These are phyloP conservation scores for Podospora pseudoanserina DNA, from an alignment of 495 filamentous ascomycete species.

Conservation along the genomic window DNA sequence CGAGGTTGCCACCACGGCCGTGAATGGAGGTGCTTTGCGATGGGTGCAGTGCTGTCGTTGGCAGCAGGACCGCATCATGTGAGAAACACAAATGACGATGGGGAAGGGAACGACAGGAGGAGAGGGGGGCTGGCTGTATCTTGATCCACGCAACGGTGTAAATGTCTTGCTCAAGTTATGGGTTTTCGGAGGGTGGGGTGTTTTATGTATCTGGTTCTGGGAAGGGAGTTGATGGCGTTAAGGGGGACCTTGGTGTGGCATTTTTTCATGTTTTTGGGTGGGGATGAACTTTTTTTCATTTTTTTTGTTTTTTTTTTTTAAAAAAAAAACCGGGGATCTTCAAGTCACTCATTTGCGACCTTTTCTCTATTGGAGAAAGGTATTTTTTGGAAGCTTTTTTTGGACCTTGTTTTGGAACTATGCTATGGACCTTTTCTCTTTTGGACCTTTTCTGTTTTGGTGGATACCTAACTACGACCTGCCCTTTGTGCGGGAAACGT, in stretches of 20 bases:
- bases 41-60: neutral
- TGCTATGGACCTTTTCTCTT: slow-evolving; percentile 9
- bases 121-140: neutral
- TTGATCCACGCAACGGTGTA: neutral
- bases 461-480: neutral
- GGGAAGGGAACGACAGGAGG: neutral
- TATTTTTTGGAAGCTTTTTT: slow-evolving; percentile 11
- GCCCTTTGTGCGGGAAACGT: neutral
- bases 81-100: neutral
- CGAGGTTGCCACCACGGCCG: neutral
- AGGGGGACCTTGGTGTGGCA: neutral
- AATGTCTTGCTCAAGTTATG: neutral
- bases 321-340: slow-evolving; percentile 4
- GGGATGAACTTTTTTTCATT: no score
- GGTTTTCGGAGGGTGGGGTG: no score
- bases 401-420: slow-evolving; percentile 1
- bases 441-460: slow-evolving; percentile 5
- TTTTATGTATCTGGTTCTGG: neutral
- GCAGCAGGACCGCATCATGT: neutral
- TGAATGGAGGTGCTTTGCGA: neutral
- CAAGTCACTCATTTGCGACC: slow-evolving; percentile 25
- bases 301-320: neutral
- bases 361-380: slow-evolving; percentile 5
- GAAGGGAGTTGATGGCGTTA: neutral
- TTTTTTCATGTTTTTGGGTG: neutral